A percentile compares a stretch with the other conserved stretches of the same genome.
These are phyloP conservation scores for Ampelomyces quisqualis DNA, from an alignment of 2,329 filamentous ascomycete genomes.

Conservation along the genomic window DNA sequence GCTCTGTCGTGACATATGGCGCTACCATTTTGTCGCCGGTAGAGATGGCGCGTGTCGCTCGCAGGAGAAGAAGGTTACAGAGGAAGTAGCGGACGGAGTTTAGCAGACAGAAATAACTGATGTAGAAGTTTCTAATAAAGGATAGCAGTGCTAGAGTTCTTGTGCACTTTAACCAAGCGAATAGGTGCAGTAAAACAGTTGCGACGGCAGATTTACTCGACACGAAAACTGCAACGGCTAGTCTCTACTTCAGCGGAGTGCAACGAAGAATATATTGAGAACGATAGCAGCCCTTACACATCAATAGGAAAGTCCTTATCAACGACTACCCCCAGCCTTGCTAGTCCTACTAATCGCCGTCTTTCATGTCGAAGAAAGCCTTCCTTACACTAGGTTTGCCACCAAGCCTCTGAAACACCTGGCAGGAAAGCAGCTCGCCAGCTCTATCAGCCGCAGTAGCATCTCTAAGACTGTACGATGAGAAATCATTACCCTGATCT, in stretches of 20 bases:
- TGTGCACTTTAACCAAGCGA: slow-evolving; percentile 19
- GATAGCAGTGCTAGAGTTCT: slow-evolving; percentile 13
- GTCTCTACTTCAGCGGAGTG: not conserved
- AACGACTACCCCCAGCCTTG: slow-evolving; percentile 38
- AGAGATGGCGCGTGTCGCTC: slow-evolving; percentile 41
- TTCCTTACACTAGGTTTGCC: slow-evolving; percentile 42
- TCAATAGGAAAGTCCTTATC: slow-evolving; percentile 43
- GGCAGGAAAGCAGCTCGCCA: slow-evolving; percentile 46
- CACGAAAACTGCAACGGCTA: slow-evolving; percentile 41
- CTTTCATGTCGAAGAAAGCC: slow-evolving; percentile 39
- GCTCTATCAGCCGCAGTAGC: slow-evolving; percentile 36
- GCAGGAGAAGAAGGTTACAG: slow-evolving; percentile 44
- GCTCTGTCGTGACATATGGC: slow-evolving; percentile 26
- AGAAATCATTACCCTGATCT: slow-evolving; percentile 21
- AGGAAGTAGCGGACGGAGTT: slow-evolving; percentile 44
- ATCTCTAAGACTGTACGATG: slow-evolving; percentile 21
- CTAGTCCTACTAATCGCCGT: slow-evolving; percentile 33
- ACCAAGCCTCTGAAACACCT: slow-evolving; percentile 51
- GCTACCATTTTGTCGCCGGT: slow-evolving; percentile 24
- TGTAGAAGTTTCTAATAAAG: slow-evolving; percentile 42
- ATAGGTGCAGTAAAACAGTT: slow-evolving; percentile 49
- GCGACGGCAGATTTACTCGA: slow-evolving; percentile 46
- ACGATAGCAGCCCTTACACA: slow-evolving; percentile 28
- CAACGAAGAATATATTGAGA: not conserved
- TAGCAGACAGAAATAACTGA: slow-evolving; percentile 48